Conservation (phyloP, 768 basidiomycete genomes). For the Rhodotorula babjevae region DNA sequence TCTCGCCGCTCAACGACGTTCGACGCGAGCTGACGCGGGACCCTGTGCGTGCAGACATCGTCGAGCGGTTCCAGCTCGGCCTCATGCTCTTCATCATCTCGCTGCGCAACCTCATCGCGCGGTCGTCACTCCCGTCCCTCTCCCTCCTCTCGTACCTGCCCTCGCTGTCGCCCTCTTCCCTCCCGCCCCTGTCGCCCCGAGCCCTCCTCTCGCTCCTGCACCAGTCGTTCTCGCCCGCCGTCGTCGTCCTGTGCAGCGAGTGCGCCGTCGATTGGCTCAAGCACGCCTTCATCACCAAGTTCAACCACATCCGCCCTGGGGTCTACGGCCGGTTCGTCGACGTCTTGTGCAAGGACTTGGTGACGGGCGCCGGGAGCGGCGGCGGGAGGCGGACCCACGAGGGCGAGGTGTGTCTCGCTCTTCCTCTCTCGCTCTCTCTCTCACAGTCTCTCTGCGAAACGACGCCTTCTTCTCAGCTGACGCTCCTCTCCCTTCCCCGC, state of each 20-base stretch:
- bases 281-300: slow-evolving; percentile 98
- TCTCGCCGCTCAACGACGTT: too few relatives aligned
- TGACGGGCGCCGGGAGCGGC: slow-evolving; percentile 55
- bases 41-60: slow-evolving; percentile 63
- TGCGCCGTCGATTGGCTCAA: slow-evolving; percentile 97
- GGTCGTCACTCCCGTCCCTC: slow-evolving; percentile 73
- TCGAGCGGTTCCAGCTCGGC: slow-evolving; percentile 87
- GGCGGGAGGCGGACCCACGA: slow-evolving; percentile 52
- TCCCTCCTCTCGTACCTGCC: slow-evolving; percentile 64
- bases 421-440: background rate
- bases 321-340: slow-evolving; percentile 94
- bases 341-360: slow-evolving; percentile 86
- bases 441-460: too few relatives aligned
- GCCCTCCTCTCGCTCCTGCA: slow-evolving; percentile 45
- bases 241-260: slow-evolving; percentile 85
- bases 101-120: slow-evolving; percentile 88
- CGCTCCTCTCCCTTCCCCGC: too few relatives aligned
- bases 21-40: too few relatives aligned
- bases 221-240: slow-evolving; percentile 86
- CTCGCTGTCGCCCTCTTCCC: slow-evolving; percentile 48
- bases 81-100: slow-evolving; percentile 89
- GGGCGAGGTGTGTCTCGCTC: slow-evolving; percentile 60
- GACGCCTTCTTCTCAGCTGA: too few relatives aligned
- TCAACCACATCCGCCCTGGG: slow-evolving; percentile 92
- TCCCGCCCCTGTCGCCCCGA: slow-evolving; percentile 14